These are phyloP conservation scores for Lonicera japonica DNA, from an alignment of 129 eudicot species.

Conservation along the genomic window DNA sequence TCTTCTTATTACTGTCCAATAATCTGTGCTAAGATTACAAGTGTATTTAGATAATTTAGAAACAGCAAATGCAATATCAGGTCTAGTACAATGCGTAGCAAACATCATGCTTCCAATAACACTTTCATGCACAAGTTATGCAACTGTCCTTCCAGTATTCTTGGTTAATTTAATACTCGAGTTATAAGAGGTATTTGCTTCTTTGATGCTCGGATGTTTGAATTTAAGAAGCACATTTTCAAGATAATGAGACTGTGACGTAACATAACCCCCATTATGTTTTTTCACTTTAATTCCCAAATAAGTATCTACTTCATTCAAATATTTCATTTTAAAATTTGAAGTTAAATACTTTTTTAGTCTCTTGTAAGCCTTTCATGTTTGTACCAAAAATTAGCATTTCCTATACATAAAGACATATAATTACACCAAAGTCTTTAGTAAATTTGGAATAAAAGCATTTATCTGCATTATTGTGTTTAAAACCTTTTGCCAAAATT, in stretches of 20 bases:
- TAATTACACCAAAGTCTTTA: too few relatives aligned
- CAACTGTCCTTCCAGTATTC: neutral
- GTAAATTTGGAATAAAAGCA: too few relatives aligned
- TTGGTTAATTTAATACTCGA: neutral
- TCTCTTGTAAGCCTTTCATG: neutral
- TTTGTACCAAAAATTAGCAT: too few relatives aligned
- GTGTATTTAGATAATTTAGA: neutral
- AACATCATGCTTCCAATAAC: neutral
- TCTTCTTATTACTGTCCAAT: neutral
- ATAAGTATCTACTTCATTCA: neutral
- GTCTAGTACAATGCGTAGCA: neutral
- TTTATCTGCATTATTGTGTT: too few relatives aligned
- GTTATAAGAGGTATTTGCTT: neutral
- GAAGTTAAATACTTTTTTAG: neutral
- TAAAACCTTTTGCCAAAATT: too few relatives aligned
- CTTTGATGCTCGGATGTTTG: neutral
- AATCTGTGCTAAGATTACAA: neutral
- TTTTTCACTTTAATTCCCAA: neutral
- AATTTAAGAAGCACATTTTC: neutral
- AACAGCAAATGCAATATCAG: neutral
- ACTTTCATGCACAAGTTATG: neutral
- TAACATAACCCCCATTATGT: neutral
- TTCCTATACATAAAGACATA: too few relatives aligned
- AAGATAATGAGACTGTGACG: neutral
- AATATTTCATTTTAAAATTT: neutral